Percentiles rank a stretch among this genome's conserved stretches.
phyloP scores from a whole-genome alignment of 1,284 basidiomycete genomes.

The Ustanciosporium gigantosporum region DNA sequence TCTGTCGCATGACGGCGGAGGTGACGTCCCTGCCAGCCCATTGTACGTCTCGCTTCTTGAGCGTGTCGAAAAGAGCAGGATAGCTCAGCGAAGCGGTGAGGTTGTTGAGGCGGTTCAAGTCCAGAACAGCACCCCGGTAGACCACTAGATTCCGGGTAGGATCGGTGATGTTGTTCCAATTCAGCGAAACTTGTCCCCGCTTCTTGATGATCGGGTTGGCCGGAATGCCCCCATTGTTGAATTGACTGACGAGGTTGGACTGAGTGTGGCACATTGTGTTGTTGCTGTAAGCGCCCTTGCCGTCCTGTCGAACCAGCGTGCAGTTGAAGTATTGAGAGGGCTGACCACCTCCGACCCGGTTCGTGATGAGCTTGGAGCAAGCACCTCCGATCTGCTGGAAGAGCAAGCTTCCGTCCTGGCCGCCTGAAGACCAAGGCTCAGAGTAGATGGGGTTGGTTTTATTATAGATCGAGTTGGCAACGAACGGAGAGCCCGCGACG shows the following conservation, averaged over 20 bases:
- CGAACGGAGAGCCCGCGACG: slow-evolving; percentile 44
- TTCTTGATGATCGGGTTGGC: slow-evolving; percentile 48
- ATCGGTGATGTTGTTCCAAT: slow-evolving; percentile 81
- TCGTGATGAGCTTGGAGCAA: slow-evolving; percentile 76
- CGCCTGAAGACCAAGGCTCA: slow-evolving; percentile 75
- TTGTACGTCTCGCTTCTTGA: slow-evolving; percentile 73
- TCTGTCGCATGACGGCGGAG: slow-evolving; percentile 76
- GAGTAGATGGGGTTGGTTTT: slow-evolving; percentile 78
- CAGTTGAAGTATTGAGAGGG: slow-evolving; percentile 89
- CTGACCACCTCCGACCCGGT: slow-evolving; percentile 50
- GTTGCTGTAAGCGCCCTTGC: slow-evolving; percentile 63
- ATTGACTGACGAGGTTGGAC: slow-evolving; percentile 13
- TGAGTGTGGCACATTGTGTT: slow-evolving; percentile 46
- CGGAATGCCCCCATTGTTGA: slow-evolving; percentile 30
- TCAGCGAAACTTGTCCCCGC: slow-evolving; percentile 86
- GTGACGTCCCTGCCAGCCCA: slow-evolving; percentile 84
- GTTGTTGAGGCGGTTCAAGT: slow-evolving; percentile 82
- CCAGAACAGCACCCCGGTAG: slow-evolving; percentile 87
- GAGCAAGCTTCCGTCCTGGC: slow-evolving; percentile 87
- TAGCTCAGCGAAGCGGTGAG: slow-evolving; percentile 76
- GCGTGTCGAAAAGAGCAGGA: slow-evolving; percentile 77
- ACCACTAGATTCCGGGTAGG: slow-evolving; percentile 79
- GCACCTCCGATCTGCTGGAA: slow-evolving; percentile 88
- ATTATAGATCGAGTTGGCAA: slow-evolving; percentile 70
- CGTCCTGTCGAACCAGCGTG: slow-evolving; percentile 79